Evolutionary conservation across 306 rosid species (phyloP), one percentile per base, ranked within the genome.

Genomic region (Cicer cuneatum): DNA sequence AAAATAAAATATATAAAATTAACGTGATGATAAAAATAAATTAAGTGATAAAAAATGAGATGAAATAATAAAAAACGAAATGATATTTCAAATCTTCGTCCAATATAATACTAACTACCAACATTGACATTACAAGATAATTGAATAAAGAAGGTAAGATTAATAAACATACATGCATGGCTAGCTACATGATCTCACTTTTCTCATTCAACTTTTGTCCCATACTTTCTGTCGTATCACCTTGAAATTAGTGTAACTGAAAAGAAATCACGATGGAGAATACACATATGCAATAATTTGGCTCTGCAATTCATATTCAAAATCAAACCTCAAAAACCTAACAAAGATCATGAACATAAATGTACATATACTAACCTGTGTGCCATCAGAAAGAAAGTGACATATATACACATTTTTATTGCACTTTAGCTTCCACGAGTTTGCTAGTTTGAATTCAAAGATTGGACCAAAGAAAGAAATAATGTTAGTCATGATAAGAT

Each of bases 181-280:
- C 14, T 62, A 15, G n/a, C 69, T 45, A 46, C 29, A 70, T 62
- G 10, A 38, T 45, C 47, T 56, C 43, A 18, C 37, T 11, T 37
- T 24, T 13, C 53, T 42, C 46, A 13, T 64, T 43, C 40, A 42
- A 19, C 59, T 63, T 45, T 54, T 43, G 54, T 45, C 78, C 58
- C 79, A 48, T 49, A 60, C 71, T 65, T 76, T 11, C 56, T 65
- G 65, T 76, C 24, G 1, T 13, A 14, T 77, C 78, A 64, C 42
- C 76, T 72, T 68, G 83, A 59, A 72, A 77, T 42, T 48, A 52
- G 72, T 72, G 60, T 13, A 49, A 43, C 54, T 11, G n/a, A 63
- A 38, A 80, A 51, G 40, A 68, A 52, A 58, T 4, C 49, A 42
- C 64, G 7, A 80, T 33, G 37, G 8, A 43, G 65, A 56, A 56